Percentiles rank a stretch among this genome's conserved stretches.
phyloP scores from a whole-genome alignment of 1,284 basidiomycete genomes.

The Boletus smithii region DNA sequence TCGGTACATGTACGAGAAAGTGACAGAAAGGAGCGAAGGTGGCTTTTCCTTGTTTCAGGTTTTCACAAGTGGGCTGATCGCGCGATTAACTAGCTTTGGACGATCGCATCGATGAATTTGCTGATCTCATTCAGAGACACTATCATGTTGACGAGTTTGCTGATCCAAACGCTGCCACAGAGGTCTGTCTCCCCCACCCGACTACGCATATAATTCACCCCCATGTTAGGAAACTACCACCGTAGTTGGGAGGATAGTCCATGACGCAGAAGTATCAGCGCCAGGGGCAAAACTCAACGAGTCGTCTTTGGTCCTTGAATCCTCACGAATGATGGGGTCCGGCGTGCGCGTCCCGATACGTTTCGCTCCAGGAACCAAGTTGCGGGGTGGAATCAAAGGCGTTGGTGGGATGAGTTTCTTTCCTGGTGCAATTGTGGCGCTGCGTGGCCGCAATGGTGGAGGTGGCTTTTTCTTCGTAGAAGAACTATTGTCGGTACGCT shows the following conservation, averaged over 20 bases:
- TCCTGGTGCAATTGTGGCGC: constrained; percentile 83
- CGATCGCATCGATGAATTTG: constrained; percentile 80
- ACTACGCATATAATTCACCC: constrained; percentile 5
- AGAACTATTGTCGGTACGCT: constrained; percentile 73
- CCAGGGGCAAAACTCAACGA: constrained; percentile 69
- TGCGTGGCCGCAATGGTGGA: constrained; percentile 91
- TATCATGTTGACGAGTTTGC: constrained; percentile 71
- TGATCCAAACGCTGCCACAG: constrained; percentile 72
- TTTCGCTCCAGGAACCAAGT: constrained; percentile 63
- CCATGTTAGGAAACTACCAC: constrained; percentile 61
- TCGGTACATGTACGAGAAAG: constrained; percentile 92
- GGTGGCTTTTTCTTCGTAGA: constrained; percentile 82
- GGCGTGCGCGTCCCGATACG: constrained; percentile 71
- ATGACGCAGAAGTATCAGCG: constrained; percentile 58
- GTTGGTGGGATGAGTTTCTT: constrained; percentile 77
- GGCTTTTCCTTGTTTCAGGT: constrained; percentile 13
- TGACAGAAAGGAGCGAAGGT: constrained; percentile 80
- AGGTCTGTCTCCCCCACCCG: constrained; percentile 45
- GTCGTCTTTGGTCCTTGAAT: constrained; percentile 72
- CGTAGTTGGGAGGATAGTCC: constrained; percentile 79
- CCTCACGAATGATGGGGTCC: constrained; percentile 73
- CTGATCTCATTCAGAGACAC: constrained; percentile 63
- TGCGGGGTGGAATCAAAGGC: constrained; percentile 63
- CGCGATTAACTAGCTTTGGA: constrained; percentile 58
- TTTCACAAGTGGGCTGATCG: background rate